Evolutionary conservation across 169 alveolate species (phyloP), one percentile per base, ranked within the genome.

Genomic region (Cyclospora cayetanensis): DNA sequence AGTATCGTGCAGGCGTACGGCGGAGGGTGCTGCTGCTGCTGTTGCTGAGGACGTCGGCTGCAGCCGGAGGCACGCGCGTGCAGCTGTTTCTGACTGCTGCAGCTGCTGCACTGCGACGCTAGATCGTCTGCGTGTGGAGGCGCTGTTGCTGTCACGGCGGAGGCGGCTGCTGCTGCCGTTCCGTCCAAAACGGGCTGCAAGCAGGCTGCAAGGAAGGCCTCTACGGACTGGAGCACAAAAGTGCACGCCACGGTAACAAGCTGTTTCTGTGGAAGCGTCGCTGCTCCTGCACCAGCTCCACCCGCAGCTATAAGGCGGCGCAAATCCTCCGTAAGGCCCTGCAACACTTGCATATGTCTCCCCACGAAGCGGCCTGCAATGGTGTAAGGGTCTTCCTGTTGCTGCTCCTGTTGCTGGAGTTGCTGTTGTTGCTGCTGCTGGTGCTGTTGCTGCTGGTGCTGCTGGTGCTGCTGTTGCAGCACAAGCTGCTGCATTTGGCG

Each of bases 381-480:
- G 15, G 31, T 65, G 77, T 65, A 65, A 3, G 77, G 77, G 77
- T 65, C 77, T 41, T 65, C 43, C 77, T 65, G 77, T 41, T 65
- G 77, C 37, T 65, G 77, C 77, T 65, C 43, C 29, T 55, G 70
- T 41, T 65, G 77, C 41, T 46, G 7, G 55, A 46, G 55, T 46
- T 46, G 22, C 7, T 9, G 55, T 7, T 15, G 55, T 15, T 46
- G 55, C 55, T 46, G 15, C 55, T 15, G 7, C 22, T 46, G 22
- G 55, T 31, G 80, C 50, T 34, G 80, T 50, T 29, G 80, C 80
- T 68, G 65, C 65, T 74, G 85, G 42, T 74, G 65, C 85, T 74
- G 85, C 65, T 39, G 85, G 42, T 74, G 85, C 63, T 74, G 85
- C 85, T 74, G 85, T 65, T 22, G 60, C 42, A 25, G 77, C 77